Evolutionary conservation across 2,329 filamentous ascomycete genomes (phyloP).

Genomic region (Diplodia corticola): DNA sequence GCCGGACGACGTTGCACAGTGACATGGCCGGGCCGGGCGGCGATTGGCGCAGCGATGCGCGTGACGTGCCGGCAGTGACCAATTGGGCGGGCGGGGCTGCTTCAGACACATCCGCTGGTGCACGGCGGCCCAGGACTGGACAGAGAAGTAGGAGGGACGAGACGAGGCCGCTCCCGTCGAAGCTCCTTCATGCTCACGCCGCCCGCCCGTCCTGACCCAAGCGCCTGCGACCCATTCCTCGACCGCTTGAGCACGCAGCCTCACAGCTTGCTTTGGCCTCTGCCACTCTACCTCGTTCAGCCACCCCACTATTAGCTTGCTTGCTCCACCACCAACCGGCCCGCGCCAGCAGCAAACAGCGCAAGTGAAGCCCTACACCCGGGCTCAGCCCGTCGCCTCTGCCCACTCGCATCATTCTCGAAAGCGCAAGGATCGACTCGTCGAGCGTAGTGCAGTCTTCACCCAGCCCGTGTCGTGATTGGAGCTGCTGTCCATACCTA

Average conservation of each 20-base stretch:
- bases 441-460: constrained; percentile 15
- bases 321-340: constrained; percentile 21
- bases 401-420: constrained; percentile 5
- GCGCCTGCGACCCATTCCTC: not conserved
- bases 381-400: constrained; percentile 9
- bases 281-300: constrained; percentile 15
- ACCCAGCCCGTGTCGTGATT: constrained; percentile 19
- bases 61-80: constrained; percentile 19
- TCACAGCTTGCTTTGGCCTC: constrained; percentile 1
- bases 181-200: not conserved
- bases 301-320: constrained; percentile 22
- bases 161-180: constrained; percentile 1
- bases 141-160: not conserved
- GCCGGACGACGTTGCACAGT: constrained; percentile 3
- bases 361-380: constrained; percentile 9
- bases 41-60: constrained; percentile 13
- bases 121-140: not conserved
- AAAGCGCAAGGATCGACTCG: constrained; percentile 21
- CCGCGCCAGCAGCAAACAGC: constrained; percentile 14
- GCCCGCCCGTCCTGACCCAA: not conserved
- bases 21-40: constrained; percentile 5
- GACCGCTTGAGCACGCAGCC: not conserved
- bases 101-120: constrained; percentile 9
- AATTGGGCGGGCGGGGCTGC: constrained; percentile 13
- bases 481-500: constrained; percentile 16